Evolutionary conservation across 2,329 filamentous ascomycete genomes (phyloP), one percentile per base, ranked within the genome.

Genomic region (Paecilomyces fulvus): DNA sequence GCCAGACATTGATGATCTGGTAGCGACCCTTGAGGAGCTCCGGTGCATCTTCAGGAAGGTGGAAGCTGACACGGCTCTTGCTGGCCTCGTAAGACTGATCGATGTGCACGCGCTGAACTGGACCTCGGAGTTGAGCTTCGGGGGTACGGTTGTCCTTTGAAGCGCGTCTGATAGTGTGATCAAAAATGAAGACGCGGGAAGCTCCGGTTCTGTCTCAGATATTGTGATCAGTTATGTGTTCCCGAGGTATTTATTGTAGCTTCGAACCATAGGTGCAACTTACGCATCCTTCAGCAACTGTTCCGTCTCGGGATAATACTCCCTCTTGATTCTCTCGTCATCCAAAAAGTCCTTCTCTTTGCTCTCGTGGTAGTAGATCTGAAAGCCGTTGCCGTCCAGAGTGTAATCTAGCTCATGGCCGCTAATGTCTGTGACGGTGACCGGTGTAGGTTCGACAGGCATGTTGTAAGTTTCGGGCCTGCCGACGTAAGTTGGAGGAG

Each of bases 1-100:
- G 77, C 77, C 77, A 80, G 31, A 80, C 76, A 54, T 80, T 80
- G 65, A 80, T 75, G 57, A 80, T 79, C 30, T 78, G 75, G 54
- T 75, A 72, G 6, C 78, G 74, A 4, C 74, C 72, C 17, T 71
- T 65, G 5, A 80, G 69, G 0, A 80, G 69, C 25, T 67, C 60
- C 3, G 70, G 64, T 0, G 76, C 76, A 55, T 79, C 76, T 3
- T 73, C 68, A 1, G 73, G 71, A 7, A 80, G 68, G 33, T 80
- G 74, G 60, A 76, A 69, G 1, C 64, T 56, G 5, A 80, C 77
- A 12, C 77, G 74, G 23, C 68, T 65, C 8, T 71, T 72, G 1
- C 74, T 69, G 0, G 77, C 77, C 30, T 70, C 63, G 60, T 76
- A 75, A 51, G 77, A 77, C 59, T 80, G 79, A 59, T 80, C 78